Conservation (phyloP, 331 rosid species). For the Ulmus americana region DNA sequence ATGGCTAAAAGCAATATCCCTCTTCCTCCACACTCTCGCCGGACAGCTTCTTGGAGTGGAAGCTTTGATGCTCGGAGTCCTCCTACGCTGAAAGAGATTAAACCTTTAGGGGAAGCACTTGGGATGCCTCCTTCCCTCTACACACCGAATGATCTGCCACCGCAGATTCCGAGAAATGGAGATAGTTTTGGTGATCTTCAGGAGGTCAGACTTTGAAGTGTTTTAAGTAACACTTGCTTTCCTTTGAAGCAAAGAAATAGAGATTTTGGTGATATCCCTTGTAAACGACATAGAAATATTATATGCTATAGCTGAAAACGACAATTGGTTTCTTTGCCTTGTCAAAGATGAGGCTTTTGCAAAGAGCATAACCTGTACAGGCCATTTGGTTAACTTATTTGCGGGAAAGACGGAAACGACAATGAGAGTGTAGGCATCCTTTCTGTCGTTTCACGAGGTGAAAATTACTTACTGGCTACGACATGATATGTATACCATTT, state of each 20-base stretch:
- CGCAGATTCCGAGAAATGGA: constrained; percentile 13
- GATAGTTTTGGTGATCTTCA: constrained; percentile 30
- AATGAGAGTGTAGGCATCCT: too few species aligned
- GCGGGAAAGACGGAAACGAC: not conserved
- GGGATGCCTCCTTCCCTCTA: constrained; percentile 12
- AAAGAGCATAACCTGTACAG: constrained; percentile 12
- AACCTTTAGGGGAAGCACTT: constrained; percentile 13
- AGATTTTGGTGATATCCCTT: constrained; percentile 21
- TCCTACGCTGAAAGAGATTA: constrained; percentile 13
- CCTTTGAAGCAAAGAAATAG: constrained; percentile 10
- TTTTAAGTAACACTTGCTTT: not conserved
- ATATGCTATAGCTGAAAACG: constrained; percentile 7
- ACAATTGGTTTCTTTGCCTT: constrained; percentile 5
- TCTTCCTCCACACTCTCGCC: constrained; percentile 23
- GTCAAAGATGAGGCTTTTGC: not conserved
- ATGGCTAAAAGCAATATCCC: constrained; percentile 17
- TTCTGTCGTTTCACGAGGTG: not conserved
- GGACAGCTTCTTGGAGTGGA: constrained; percentile 38
- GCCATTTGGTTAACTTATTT: constrained; percentile 11
- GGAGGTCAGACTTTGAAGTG: constrained; percentile 29
- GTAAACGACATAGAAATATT: constrained; percentile 8
- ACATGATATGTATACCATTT: not conserved
- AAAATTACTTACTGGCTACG: not conserved
- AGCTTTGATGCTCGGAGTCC: constrained; percentile 24
- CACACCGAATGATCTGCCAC: constrained; percentile 2